Conservation (phyloP, 1,139 yeast genomes). For the Kodamaea fungicola region DNA sequence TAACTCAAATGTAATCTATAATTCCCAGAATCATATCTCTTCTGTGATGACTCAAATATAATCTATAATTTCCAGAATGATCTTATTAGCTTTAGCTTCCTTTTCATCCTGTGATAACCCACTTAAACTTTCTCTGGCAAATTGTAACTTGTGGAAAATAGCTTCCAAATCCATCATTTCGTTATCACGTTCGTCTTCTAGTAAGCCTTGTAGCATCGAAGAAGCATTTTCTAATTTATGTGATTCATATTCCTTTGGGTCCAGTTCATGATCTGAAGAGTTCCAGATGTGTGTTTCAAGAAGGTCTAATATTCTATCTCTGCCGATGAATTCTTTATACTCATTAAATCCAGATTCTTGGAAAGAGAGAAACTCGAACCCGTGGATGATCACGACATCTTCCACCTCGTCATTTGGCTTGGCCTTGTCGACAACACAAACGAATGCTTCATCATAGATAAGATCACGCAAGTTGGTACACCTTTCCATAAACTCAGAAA, state of each 20-base stretch:
- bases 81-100: conserved; percentile 28
- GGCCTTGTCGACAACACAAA: conserved; percentile 23
- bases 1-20: conserved; percentile 32
- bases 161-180: conserved; percentile 22
- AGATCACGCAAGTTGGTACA: conserved; percentile 19
- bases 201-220: conserved; percentile 27
- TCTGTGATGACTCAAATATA: conserved; percentile 31
- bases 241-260: conserved; percentile 9
- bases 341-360: conserved; percentile 14
- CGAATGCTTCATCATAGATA: conserved; percentile 27
- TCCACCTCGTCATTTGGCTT: conserved; percentile 21
- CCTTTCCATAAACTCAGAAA: conserved; percentile 15
- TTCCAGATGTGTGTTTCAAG: conserved; percentile 43
- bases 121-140: conserved; percentile 28
- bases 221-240: conserved; percentile 21
- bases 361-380: conserved; percentile 30
- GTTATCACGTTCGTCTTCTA: conserved; percentile 13
- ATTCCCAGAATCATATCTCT: conserved; percentile 39
- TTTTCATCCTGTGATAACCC: conserved; percentile 23
- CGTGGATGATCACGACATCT: conserved; percentile 26
- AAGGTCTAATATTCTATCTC: conserved; percentile 30
- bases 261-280: conserved; percentile 10
- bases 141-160: conserved; percentile 25
- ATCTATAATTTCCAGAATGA: conserved; percentile 37
- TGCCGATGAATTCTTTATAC: conserved; percentile 17